Evolutionary conservation across 495 filamentous ascomycete species (phyloP).

Genomic region (Rhizodiscina lignyota): DNA sequence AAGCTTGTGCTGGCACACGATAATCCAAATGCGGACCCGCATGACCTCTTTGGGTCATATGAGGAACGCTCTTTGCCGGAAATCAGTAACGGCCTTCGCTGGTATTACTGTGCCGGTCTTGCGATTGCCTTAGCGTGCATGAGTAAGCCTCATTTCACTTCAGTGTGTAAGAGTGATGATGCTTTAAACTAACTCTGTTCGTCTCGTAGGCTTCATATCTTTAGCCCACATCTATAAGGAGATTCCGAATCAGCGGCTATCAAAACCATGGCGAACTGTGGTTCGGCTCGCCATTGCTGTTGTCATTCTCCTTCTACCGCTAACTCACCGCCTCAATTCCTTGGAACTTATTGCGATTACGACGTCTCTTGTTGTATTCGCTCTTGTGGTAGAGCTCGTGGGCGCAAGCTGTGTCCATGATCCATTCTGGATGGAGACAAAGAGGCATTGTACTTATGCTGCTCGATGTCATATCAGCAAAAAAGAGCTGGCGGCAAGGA

Average conservation of each 20-base stretch:
- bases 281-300: conserved; percentile 31
- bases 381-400: conserved; percentile 32
- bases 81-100: conserved; percentile 30
- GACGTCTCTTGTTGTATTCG: conserved; percentile 28
- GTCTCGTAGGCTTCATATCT: conserved; percentile 27
- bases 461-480: conserved; percentile 21
- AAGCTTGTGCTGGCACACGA: conserved; percentile 38
- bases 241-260: conserved; percentile 23
- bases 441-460: conserved; percentile 17
- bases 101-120: conserved; percentile 42
- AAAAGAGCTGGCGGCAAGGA: conserved; percentile 20
- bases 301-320: conserved; percentile 30
- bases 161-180: conserved; percentile 11
- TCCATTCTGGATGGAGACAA: conserved; percentile 19
- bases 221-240: conserved; percentile 26
- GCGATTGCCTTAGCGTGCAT: conserved; percentile 34
- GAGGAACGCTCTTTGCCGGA: conserved; percentile 23
- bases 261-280: conserved; percentile 28
- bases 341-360: conserved; percentile 31
- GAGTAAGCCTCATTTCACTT: no score
- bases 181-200: neutral
- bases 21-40: conserved; percentile 21
- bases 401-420: conserved; percentile 29
- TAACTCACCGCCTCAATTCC: conserved; percentile 27
- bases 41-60: conserved; percentile 30